Conservation (phyloP, 352 stramenopile species). For the Aphanomyces cochlioides region DNA sequence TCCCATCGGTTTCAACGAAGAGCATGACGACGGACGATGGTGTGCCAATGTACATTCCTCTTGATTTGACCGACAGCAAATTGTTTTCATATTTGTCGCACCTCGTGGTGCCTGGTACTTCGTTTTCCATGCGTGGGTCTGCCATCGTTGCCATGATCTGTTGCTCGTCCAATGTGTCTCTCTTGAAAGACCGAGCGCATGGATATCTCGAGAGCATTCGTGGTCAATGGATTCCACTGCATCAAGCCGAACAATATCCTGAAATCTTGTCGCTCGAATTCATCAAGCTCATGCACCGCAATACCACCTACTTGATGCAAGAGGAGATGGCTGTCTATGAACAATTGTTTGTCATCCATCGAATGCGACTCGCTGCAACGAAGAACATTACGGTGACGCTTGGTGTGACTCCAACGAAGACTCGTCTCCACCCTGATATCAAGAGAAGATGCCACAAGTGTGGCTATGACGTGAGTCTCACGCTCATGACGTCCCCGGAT, state of each 20-base stretch:
- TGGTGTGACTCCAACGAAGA: slow-evolving; percentile 1
- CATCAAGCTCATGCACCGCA: slow-evolving; percentile 28
- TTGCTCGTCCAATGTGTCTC: neutral
- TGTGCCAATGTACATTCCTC: slow-evolving; percentile 9
- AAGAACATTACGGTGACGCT: slow-evolving; percentile 1
- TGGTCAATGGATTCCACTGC: slow-evolving; percentile 19
- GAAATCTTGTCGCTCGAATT: slow-evolving; percentile 27
- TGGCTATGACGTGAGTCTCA: neutral
- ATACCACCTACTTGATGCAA: neutral
- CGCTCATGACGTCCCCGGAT: slow-evolving; percentile 10
- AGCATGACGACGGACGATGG: neutral
- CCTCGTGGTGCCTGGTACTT: slow-evolving; percentile 7
- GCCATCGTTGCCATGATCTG: slow-evolving; percentile 19
- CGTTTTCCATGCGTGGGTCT: slow-evolving; percentile 2
- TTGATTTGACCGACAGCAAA: slow-evolving; percentile 1
- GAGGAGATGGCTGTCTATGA: slow-evolving; percentile 18
- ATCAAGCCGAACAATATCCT: neutral
- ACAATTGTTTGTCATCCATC: slow-evolving; percentile 7
- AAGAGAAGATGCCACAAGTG: slow-evolving; percentile 9
- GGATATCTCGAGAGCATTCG: slow-evolving; percentile 5
- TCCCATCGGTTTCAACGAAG: neutral
- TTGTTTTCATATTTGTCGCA: slow-evolving; percentile 22
- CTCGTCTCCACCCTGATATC: neutral
- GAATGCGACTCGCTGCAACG: slow-evolving; percentile 22
- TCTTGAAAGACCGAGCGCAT: slow-evolving; percentile 4